Percentiles rank a stretch among this genome's conserved stretches.
phyloP scores from a whole-genome alignment of 495 filamentous ascomycete species.

The Xylaria sp. region DNA sequence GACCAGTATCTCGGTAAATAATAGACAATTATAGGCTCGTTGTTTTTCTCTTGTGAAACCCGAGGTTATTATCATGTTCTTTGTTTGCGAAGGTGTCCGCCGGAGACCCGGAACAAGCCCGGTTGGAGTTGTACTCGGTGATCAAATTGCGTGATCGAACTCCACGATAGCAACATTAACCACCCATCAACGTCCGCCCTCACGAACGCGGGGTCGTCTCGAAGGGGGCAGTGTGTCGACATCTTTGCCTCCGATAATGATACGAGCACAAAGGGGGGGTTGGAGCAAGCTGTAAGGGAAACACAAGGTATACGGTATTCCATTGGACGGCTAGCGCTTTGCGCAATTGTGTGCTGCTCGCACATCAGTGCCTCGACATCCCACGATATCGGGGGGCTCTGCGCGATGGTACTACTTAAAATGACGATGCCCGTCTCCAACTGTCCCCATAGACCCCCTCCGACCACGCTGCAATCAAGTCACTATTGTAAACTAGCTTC shows the following conservation, averaged over 20 bases:
- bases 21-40: too few relatives aligned
- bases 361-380: conserved; percentile 35
- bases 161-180: conserved; percentile 39
- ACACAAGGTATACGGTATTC: conserved; percentile 21
- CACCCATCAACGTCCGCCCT: conserved; percentile 27
- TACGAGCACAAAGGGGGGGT: background rate
- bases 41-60: background rate
- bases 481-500: background rate
- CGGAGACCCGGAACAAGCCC: background rate
- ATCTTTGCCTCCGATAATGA: conserved; percentile 12
- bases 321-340: conserved; percentile 40
- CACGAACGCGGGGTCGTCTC: conserved; percentile 33
- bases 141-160: conserved; percentile 42
- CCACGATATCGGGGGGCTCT: background rate
- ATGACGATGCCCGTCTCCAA: conserved; percentile 1
- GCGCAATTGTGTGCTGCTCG: conserved; percentile 41
- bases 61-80: background rate
- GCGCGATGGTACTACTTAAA: conserved; percentile 13
- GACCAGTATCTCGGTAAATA: background rate
- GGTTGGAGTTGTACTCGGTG: conserved; percentile 10
- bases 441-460: background rate
- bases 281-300: background rate
- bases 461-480: background rate
- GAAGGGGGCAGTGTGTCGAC: conserved; percentile 4
- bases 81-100: background rate